A percentile compares a stretch with the other conserved stretches of the same genome.
phyloP scores from a whole-genome alignment of 2,329 filamentous ascomycete species.

The Uncinocarpus reesii region DNA sequence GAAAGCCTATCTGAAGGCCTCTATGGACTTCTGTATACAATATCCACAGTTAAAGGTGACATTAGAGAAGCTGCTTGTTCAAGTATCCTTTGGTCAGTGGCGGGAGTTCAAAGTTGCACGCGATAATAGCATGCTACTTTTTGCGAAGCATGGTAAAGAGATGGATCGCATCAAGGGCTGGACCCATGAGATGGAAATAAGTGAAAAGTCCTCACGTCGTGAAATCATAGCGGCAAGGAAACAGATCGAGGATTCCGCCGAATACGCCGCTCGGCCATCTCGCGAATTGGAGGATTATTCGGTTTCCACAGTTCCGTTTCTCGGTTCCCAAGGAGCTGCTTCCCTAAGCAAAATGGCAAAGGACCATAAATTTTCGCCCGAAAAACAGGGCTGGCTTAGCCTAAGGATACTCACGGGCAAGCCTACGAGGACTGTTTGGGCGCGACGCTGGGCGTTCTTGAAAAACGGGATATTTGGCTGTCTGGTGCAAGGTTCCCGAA shows the following conservation, averaged over 20 bases:
- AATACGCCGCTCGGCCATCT: slow-evolving; percentile 64
- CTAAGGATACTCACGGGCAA: slow-evolving; percentile 73
- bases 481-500: slow-evolving; percentile 69
- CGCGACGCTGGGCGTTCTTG: slow-evolving; percentile 88
- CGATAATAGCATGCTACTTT: slow-evolving; percentile 51
- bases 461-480: slow-evolving; percentile 94
- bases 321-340: slow-evolving; percentile 60
- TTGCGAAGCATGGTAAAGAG: slow-evolving; percentile 61
- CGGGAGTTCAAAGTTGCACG: slow-evolving; percentile 66
- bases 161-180: slow-evolving; percentile 88
- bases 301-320: slow-evolving; percentile 76
- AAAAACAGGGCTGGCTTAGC: slow-evolving; percentile 95
- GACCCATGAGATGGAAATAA: slow-evolving; percentile 85
- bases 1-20: slow-evolving; percentile 80
- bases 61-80: slow-evolving; percentile 77
- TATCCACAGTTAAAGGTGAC: slow-evolving; percentile 75
- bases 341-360: slow-evolving; percentile 45
- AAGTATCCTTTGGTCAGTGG: slow-evolving; percentile 77
- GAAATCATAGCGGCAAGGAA: slow-evolving; percentile 70
- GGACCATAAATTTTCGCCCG: slow-evolving; percentile 40
- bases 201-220: slow-evolving; percentile 70
- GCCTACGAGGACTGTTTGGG: slow-evolving; percentile 80
- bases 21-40: slow-evolving; percentile 84
- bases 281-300: slow-evolving; percentile 90
- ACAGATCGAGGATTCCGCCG: slow-evolving; percentile 69